Base-by-base conservation (phyloP, 805 yeast species). In the Saturnispora besseyi region DNA sequence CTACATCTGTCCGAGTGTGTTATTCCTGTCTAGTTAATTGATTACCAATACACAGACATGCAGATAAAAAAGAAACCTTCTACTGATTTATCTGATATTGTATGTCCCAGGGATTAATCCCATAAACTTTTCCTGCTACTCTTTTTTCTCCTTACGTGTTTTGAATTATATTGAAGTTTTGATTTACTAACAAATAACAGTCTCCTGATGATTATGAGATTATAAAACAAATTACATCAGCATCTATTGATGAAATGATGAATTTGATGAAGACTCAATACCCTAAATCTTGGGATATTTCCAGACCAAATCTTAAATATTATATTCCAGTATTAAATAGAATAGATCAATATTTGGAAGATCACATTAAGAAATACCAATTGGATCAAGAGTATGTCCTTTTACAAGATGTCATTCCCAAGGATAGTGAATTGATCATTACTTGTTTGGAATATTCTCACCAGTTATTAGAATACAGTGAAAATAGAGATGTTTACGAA, bases 261-360 rank as follows among this genome's bases (percentile, higher is more conserved):
- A 22, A 32, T 1, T 36, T 55, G 8, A 55, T 59, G 30, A 50
- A 53, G 8, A 34, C 52, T 4, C 56, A 56, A 46, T 53, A 58
- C 34, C 51, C 51, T 1, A 60, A 62, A 37, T 56, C 51, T 10
- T 65, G 67, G 68, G 62, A 62, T 51, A 66, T 66, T 12, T 48
- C 62, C 5, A 56, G 59, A 38, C 71, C 75, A 6, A 77, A 87
- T 57, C 65, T 91, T 32, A 75, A 75, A 53, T 82, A 81, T 52
- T 90, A 96, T 93, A 77, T 86, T 29, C 76, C 83, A 0, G 79
- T 87, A 1, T 69, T 91, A 57, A 84, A 88, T 63, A 72, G 82
- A 57, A 79, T 90, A 59, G 96, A 90, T 61, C 74, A 70, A 11
- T 73, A 87, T 6, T 67, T 87, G 48, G 84, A 80, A 46, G 57